Base-by-base conservation (phyloP, 176 grass and related monocot species). In the Cenchrus fungigraminus region DNA sequence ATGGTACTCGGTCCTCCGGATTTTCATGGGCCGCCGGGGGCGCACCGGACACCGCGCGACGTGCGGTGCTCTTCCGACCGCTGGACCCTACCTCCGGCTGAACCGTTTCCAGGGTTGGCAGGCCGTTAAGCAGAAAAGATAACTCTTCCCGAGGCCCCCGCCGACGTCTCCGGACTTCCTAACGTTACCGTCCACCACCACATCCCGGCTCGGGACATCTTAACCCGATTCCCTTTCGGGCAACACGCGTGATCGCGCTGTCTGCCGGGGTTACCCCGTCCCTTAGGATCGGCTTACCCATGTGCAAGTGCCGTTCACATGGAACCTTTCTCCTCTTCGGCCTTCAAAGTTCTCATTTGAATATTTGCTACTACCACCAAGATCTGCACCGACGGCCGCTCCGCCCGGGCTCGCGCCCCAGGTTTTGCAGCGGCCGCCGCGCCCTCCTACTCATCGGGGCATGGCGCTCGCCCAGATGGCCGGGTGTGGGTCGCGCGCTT, bases 261-360 rank as follows among this genome's bases (percentile, higher is more conserved):
- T 88, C 83, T 63, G 37, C 34, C 34, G 45, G 82, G 70, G 46
- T 73, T 73, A 51, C 46, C 70, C 70, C 70, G 46, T 52, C 70
- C 46, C 70, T 73, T 73, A 73, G 71, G 71, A 73, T 73, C 71
- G 71, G 86, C 86, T 92, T 92, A 94, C 89, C 89, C 87, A 91
- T 91, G 91, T 92, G 90, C 90, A 89, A 86, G 86, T 92, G 84
- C 73, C 73, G 84, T 89, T 91, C 92, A 92, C 89, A 91, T 94
- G 92, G 92, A 91, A 94, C 92, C 78, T 91, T 94, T 94, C 88
- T 91, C 88, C 92, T 91, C 92, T 94, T 94, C 79, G 79, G 88
- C 86, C 83, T 94, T 94, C 92, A 88, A 94, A 91, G 88, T 94
- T 94, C 92, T 91, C 83, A 90, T 90, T 88, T 88, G 85, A 93